Evolutionary conservation across 371 early-diverging fungal species (phyloP), one percentile per base, ranked within the genome.

Genomic region (Dentiscutata heterogama): DNA sequence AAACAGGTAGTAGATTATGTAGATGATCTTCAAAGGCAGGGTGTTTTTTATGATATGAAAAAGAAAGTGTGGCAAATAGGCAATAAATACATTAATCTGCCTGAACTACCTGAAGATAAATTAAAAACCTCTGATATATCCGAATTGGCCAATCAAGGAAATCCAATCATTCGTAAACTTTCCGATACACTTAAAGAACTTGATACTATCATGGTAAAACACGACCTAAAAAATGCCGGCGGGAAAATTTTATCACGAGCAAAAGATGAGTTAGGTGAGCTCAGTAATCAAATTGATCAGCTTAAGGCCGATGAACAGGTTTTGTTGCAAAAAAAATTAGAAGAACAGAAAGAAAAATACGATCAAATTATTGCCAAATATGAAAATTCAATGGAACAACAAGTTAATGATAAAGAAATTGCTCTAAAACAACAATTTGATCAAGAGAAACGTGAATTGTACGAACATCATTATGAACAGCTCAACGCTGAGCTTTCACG

Each of bases 1-100:
- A 53, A 70, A 50, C 22, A 56, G 51, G 35, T 58, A 58, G 80
- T 80, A n/a, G 70, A 71, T 18, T 80, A 80, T 71, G 60, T 71
- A 13, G 80, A 71, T 8, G 51, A 67, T 58, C 58, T 80, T 29
- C 35, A 80, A 7, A 80, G 61, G 35, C 71, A 80, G 53, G 80
- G 80, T 70, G 56, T 27, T 70, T 80, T 68, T 54, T n/a, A 70
- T 60, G 31, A 39, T 54, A 4, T 80, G 25, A n/a, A 29, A 70
- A 56, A 56, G 25, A 22, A 53, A 20, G 42, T 63, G 8, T 31
- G 8, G 46, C 42, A 6, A 42, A 42, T 42, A 42, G 10, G 42
- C 42, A 8, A 6, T 42, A 42, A 42, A 42, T 42, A 42, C 42
- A 42, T 42, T 10, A 10, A 10, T 42, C 42, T 42, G 42, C 42